Conservation (phyloP, 805 yeast genomes). For the Saccharomycopsis guyanensis region DNA sequence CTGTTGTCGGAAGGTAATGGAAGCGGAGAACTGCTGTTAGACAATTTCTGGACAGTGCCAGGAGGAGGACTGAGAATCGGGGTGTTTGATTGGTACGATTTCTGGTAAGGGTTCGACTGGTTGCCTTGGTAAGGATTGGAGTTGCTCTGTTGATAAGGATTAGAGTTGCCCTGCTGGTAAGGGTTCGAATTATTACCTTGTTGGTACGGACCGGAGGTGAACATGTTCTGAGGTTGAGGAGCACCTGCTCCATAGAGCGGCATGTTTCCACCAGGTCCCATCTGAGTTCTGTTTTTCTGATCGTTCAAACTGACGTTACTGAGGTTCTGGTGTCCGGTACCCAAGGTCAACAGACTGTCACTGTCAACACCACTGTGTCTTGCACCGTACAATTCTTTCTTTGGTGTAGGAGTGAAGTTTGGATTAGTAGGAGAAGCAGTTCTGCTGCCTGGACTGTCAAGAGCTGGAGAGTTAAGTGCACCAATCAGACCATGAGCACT, state of each 20-base stretch:
- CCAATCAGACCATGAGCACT: conserved; percentile 54
- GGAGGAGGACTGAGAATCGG: neutral
- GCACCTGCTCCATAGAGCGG: neutral
- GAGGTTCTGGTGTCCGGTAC: neutral
- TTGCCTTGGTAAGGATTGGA: neutral
- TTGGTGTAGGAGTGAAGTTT: conserved; percentile 31
- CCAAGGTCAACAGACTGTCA: conserved; percentile 22
- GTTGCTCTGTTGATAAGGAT: neutral
- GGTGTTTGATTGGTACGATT: neutral
- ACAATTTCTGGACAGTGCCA: neutral
- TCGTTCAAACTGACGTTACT: neutral
- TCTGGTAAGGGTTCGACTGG: conserved; percentile 5
- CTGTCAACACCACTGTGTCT: conserved; percentile 1
- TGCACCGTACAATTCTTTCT: too few species aligned
- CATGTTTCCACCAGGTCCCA: too few species aligned
- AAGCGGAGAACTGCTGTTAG: neutral
- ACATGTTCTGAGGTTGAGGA: neutral
- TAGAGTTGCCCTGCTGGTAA: neutral
- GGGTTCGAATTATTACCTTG: neutral
- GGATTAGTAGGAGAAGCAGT: conserved; percentile 31
- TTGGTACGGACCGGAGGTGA: neutral
- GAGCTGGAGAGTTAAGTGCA: conserved; percentile 45
- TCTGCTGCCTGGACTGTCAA: conserved; percentile 27
- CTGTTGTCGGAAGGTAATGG: conserved; percentile 17
- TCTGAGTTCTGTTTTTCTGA: neutral